These are phyloP conservation scores for Candida sojae DNA, from an alignment of 1,139 yeast species.

Conservation along the genomic window DNA sequence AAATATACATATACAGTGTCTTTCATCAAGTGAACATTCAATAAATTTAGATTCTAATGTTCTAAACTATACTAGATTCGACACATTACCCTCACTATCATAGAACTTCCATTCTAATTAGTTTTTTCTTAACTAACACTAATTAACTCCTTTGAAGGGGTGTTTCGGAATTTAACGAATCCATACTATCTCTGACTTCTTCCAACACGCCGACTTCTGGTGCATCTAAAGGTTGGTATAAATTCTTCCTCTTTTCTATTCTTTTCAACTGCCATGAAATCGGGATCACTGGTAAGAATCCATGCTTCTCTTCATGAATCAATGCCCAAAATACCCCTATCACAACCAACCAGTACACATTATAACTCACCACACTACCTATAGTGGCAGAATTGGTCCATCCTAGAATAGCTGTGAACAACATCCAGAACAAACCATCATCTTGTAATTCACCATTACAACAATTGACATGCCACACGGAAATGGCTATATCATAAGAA, in stretches of 20 bases:
- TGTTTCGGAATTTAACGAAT: constrained; percentile 27
- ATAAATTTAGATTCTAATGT: no score
- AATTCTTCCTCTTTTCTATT: constrained; percentile 45
- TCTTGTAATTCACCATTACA: constrained; percentile 48
- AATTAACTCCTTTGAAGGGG: constrained; percentile 18
- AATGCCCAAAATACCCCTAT: constrained; percentile 26
- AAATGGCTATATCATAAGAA: constrained; percentile 37
- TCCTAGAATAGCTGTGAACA: constrained; percentile 46
- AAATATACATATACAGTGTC: no score
- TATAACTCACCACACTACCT: constrained; percentile 44
- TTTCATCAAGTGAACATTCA: no score
- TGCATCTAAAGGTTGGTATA: constrained; percentile 12
- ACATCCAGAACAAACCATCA: constrained; percentile 49
- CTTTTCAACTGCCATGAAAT: constrained; percentile 53
- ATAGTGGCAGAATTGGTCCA: constrained; percentile 54
- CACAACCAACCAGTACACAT: constrained; percentile 38
- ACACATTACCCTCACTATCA: no score
- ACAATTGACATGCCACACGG: constrained; percentile 42
- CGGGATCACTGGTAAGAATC: constrained; percentile 48
- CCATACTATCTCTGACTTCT: constrained; percentile 24
- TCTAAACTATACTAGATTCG: no score
- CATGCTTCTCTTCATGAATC: constrained; percentile 33
- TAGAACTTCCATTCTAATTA: no score
- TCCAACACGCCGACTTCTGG: constrained; percentile 9
- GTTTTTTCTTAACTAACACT: background rate